A percentile compares a stretch with the other conserved stretches of the same genome.
Conservation (phyloP, 208 protist genomes). For the Acanthamoeba divionensis region DNA sequence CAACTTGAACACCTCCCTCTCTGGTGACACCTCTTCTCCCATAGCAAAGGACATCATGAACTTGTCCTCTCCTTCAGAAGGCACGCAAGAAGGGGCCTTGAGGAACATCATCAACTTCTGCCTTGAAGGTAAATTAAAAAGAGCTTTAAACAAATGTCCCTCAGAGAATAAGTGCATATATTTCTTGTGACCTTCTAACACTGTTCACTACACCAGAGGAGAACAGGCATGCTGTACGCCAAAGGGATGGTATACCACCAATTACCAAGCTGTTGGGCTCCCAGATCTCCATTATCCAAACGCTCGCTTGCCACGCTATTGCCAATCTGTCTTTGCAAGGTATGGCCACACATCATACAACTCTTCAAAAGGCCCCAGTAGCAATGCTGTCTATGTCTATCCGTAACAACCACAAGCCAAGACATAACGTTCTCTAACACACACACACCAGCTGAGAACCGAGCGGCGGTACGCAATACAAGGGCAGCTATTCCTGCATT, state of each 20-base stretch:
- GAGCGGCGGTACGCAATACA: neutral
- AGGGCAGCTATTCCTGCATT: neutral
- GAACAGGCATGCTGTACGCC: neutral
- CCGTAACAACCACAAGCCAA: neutral
- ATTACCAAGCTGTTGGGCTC: neutral
- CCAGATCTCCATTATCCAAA: neutral
- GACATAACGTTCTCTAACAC: neutral
- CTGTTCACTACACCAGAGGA: neutral
- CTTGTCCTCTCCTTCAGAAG: neutral
- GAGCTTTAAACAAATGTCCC: too few relatives aligned
- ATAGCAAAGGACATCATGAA: constrained; percentile 2
- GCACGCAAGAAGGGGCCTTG: neutral
- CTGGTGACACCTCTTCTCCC: neutral
- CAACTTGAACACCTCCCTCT: neutral
- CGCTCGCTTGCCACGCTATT: neutral
- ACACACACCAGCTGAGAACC: neutral
- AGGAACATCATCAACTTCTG: constrained; percentile 47
- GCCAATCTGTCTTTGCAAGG: constrained; percentile 15
- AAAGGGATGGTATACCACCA: constrained; percentile 15
- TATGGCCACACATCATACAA: neutral
- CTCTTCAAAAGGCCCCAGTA: too few relatives aligned
- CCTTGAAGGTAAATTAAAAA: neutral
- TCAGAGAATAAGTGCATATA: too few relatives aligned
- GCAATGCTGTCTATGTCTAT: too few relatives aligned
- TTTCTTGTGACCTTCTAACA: neutral